Evolutionary conservation across 768 basidiomycete genomes (phyloP).

Genomic region (Amanita fuliginea): DNA sequence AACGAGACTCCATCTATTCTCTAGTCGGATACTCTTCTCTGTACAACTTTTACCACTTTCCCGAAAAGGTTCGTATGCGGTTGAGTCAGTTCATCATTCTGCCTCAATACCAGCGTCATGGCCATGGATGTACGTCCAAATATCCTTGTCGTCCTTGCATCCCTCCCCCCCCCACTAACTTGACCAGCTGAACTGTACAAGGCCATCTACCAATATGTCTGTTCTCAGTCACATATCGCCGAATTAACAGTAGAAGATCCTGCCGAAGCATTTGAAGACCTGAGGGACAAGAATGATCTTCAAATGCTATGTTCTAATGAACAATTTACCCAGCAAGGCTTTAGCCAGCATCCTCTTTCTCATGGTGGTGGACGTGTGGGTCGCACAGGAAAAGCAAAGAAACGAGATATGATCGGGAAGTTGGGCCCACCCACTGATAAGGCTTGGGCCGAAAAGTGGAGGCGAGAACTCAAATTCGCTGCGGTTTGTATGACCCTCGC

Average conservation of each 20-base stretch:
- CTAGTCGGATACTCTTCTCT: conserved; percentile 92
- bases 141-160: background rate
- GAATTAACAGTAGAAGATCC: conserved; percentile 98
- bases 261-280: conserved; percentile 94
- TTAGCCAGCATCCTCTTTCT: conserved; percentile 33
- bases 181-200: conserved; percentile 72
- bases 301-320: conserved; percentile 57
- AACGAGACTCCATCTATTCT: conserved; percentile 72
- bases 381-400: conserved; percentile 29
- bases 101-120: conserved; percentile 79
- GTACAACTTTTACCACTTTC: conserved; percentile 94
- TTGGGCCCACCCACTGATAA: conserved; percentile 73
- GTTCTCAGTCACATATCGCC: conserved; percentile 57
- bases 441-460: conserved; percentile 69
- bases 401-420: conserved; percentile 34
- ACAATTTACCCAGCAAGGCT: conserved; percentile 63
- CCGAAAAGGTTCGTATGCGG: conserved; percentile 79
- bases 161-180: background rate
- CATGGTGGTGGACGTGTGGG: conserved; percentile 41
- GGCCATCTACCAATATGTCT: conserved; percentile 70
- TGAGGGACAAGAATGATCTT: conserved; percentile 88
- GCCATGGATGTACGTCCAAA: conserved; percentile 75
- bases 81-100: conserved; percentile 93
- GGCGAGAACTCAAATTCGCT: conserved; percentile 81
- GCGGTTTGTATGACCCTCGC: conserved; percentile 36